Evolutionary conservation across 2,329 filamentous ascomycete species (phyloP).

Genomic region (Neodidymelliopsis sp.): DNA sequence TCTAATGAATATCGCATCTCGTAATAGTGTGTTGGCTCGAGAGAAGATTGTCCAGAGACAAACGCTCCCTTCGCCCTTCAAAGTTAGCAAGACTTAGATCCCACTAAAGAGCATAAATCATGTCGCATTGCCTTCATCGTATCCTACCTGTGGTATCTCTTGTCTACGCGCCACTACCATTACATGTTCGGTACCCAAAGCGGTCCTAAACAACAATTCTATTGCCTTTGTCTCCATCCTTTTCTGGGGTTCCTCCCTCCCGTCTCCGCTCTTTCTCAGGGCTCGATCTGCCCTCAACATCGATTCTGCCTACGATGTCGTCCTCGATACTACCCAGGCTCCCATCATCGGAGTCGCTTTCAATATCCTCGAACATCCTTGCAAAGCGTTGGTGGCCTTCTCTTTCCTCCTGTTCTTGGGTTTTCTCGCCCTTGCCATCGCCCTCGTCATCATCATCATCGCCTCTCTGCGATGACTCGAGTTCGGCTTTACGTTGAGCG

Average conservation of each 20-base stretch:
- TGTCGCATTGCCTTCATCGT: constrained; percentile 12
- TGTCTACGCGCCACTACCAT: constrained; percentile 18
- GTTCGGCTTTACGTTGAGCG: constrained; percentile 57
- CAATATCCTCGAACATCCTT: constrained; percentile 46
- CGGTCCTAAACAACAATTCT: constrained; percentile 9
- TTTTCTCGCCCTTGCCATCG: constrained; percentile 21
- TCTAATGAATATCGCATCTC: no score
- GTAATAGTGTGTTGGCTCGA: no score
- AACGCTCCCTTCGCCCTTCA: no score
- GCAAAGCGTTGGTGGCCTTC: constrained; percentile 45
- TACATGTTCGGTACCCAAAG: constrained; percentile 7
- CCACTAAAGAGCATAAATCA: constrained; percentile 8
- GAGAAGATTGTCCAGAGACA: no score
- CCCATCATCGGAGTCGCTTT: constrained; percentile 40
- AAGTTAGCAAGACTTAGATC: no score
- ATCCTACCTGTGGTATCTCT: constrained; percentile 18
- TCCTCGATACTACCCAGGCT: constrained; percentile 16
- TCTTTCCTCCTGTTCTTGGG: constrained; percentile 39
- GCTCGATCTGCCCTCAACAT: constrained; percentile 7
- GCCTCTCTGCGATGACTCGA: constrained; percentile 25
- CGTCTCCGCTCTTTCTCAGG: constrained; percentile 8
- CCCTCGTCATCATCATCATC: constrained; percentile 32
- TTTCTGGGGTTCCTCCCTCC: neutral
- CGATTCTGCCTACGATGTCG: constrained; percentile 15
- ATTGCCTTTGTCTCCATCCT: constrained; percentile 2